These are phyloP conservation scores for Xerocomus potaroensis DNA, from an alignment of 768 basidiomycete species.

Conservation along the genomic window DNA sequence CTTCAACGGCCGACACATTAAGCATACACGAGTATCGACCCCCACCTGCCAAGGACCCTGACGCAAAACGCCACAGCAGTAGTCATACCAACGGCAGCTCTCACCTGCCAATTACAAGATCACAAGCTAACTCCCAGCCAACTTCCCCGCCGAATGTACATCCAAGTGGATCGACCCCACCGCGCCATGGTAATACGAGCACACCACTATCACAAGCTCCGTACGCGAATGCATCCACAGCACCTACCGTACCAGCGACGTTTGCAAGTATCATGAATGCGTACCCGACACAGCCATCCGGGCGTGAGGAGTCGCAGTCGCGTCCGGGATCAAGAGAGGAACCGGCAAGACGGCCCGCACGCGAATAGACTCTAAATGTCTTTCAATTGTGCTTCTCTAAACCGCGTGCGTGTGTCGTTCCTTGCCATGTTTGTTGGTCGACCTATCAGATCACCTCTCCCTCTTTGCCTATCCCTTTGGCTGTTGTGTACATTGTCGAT, in stretches of 20 bases:
- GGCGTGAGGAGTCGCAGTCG: slow-evolving; percentile 23
- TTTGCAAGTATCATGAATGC: slow-evolving; percentile 72
- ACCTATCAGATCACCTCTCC: too few relatives aligned
- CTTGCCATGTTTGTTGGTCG: too few relatives aligned
- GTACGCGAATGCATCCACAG: slow-evolving; percentile 15
- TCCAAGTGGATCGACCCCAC: slow-evolving; percentile 19
- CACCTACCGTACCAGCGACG: slow-evolving; percentile 43
- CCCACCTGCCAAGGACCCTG: slow-evolving; percentile 18
- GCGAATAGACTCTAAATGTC: slow-evolving; percentile 9
- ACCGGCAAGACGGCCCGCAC: slow-evolving; percentile 11
- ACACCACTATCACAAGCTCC: slow-evolving; percentile 13
- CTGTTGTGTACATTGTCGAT: background rate
- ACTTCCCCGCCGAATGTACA: slow-evolving; percentile 24
- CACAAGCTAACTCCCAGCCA: slow-evolving; percentile 13
- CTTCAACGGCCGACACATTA: slow-evolving; percentile 23
- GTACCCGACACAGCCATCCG: slow-evolving; percentile 40
- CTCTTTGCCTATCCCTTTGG: background rate
- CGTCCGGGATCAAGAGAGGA: slow-evolving; percentile 28
- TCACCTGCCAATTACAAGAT: slow-evolving; percentile 11
- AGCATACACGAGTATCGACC: slow-evolving; percentile 32
- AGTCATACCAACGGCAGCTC: slow-evolving; percentile 2
- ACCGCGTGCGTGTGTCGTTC: background rate
- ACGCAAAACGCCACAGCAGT: slow-evolving; percentile 17
- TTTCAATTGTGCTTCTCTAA: slow-evolving; percentile 5
- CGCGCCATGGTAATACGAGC: slow-evolving; percentile 8